Evolutionary conservation across 352 stramenopile genomes (phyloP), one percentile per base, ranked within the genome.

Genomic region (Globisporangium middletonii): DNA sequence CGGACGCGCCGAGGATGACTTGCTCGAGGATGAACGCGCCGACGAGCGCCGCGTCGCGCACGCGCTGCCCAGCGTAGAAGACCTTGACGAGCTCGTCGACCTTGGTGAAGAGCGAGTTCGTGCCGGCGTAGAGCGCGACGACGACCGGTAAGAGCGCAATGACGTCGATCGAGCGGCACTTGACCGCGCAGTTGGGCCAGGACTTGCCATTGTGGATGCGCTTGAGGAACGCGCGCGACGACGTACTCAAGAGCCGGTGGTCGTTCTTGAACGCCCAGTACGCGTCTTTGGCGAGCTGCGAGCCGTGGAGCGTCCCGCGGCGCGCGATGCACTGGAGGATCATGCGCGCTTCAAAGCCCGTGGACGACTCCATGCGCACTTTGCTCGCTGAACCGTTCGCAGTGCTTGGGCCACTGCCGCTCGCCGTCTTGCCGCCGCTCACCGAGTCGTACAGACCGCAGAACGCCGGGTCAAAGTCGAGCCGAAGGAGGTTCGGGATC

Each of bases 191-290:
- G 58, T 84, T 67, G 13, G 82, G 79, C 72, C 80, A 89, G 18
- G 70, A 67, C 58, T 89, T 88, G 60, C 82, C 82, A 12, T 60
- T 69, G 54, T 89, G 77, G 46, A 89, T 81, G 26, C 77, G 72
- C 60, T 92, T 92, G 68, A 92, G 82, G 59, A 89, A 92, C 3
- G 73, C 68, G 53, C 82, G 73, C 38, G 82, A 84, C 19, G 79
- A 75, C n/a, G 77, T 68, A 58, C 79, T 89, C 4, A 92, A 67
- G 50, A 89, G 69, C 18, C 79, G 69, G 55, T 81, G 70, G 69
- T 92, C 79, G 62, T 88, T 88, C 74, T 92, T 89, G 56, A 84
- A 92, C 7, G 77, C 82, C 79, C 79, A 89, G 64, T 88, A 92
- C 43, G 78, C 79, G 63, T 92, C 82, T 54, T 89, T 92, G 30